Base-by-base conservation (phyloP, 176 grass and related monocot species). In the Cenchrus fungigraminus region DNA sequence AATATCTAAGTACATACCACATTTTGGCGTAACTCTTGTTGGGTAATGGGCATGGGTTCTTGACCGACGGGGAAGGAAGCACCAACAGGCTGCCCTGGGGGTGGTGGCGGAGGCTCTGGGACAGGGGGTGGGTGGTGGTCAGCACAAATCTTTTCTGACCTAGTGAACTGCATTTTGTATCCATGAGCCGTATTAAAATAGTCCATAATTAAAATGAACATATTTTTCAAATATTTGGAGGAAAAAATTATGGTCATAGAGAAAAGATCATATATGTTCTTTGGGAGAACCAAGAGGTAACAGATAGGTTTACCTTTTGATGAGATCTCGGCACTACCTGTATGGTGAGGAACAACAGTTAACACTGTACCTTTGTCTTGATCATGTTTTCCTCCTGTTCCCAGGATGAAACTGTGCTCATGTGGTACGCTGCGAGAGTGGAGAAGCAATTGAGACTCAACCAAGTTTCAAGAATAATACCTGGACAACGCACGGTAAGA, bases 401-500 rank as follows among this genome's bases (percentile, higher is more conserved):
- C 51, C 69, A 95, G 90, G 90, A 95, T 80, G 90, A 95, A 76
- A 76, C 80, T 71, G 25, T 87, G 71, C 67, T 96, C 68, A 91
- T 91, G 57, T 96, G 91, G 94, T 86, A 93, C 88, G 87, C 91
- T 65, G 94, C 88, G 78, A 89, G 79, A 64, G 83, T 83, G 68
- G 88, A 96, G 71, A 93, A 93, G 77, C 84, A 89, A 63, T 84
- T 96, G 34, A 86, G 80, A 65, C 88, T 95, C 77, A 86, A 81
- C 76, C 91, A 91, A 69, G 91, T 96, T 82, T 96, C 91, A 56
- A 93, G 84, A 88, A 93, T 95, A 67, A 85, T 95, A 89, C 91
- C 94, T 80, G 94, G 91, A 74, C 94, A 95, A 12, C 81, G 84
- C 73, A 96, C 94, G 34, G 88, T 96, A 90, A 86, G 91, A 89